Base-by-base conservation (phyloP, 257 asterid species). In the Solanum bulbocastanum region DNA sequence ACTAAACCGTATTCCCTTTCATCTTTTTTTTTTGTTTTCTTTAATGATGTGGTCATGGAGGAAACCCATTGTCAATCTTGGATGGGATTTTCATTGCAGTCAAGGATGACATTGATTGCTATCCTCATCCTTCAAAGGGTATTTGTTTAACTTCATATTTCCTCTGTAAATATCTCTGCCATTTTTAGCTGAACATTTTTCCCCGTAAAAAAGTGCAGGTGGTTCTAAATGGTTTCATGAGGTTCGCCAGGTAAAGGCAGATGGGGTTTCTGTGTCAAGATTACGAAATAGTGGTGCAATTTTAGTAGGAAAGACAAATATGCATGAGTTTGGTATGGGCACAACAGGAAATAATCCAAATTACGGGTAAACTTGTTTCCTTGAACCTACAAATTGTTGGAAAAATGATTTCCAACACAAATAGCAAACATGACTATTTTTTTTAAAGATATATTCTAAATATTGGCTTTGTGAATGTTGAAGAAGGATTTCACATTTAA, bases 251-350 rank as follows among this genome's bases (percentile, higher is more conserved):
- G 98, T 94, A 52, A 86, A 93, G 74, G 89, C 87, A 90, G 99
- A 97, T 91, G 99, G 98, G 37, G 92, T 82, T 76, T 93, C 92
- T 73, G 98, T 95, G 81, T 94, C 93, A 91, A 93, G 94, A 87
- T 89, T 97, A 90, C 98, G 99, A 33, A 89, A 94, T 42, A 94
- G 98, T 90, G 99, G 99, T 86, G 98, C 89, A 86, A 90, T 97
- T 88, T 93, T 97, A 58, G 99, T 96, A 86, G 99, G 99, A 87
- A 97, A 97, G 92, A 97, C 99, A 86, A 97, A 96, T 93, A 97
- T 97, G 99, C 99, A 97, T 92, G 99, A 97, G 88, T 84, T 97
- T 89, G 99, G 99, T 75, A 87, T 97, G 92, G 99, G 99, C 60
- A 94, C 98, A 8, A 95, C 99, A 35, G 99, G 99, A 92, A 97